phyloP scores from a whole-genome alignment of 305 asterid genomes.

The Fraxinus nigra region DNA sequence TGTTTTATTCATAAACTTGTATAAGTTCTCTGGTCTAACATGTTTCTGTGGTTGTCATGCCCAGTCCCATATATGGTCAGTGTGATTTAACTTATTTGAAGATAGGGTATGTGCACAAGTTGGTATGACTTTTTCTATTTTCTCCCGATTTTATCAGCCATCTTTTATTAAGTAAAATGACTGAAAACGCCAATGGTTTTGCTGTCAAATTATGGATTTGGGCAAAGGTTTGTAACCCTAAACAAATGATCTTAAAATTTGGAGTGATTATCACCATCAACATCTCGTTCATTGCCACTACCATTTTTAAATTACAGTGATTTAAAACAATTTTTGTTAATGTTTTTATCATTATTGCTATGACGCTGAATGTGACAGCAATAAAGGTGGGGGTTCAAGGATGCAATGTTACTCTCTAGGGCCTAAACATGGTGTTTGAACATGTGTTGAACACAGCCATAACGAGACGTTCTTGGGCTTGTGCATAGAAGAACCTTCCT shows the following conservation, averaged over 20 bases:
- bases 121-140: not conserved
- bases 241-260: conserved; percentile 7
- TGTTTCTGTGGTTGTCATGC: not conserved
- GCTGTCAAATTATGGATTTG: not conserved
- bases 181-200: not conserved
- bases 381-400: not conserved
- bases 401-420: not conserved
- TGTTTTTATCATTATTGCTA: not conserved
- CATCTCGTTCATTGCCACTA: conserved; percentile 2
- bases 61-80: not conserved
- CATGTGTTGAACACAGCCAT: conserved; percentile 3
- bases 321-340: not conserved
- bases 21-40: conserved; percentile 3
- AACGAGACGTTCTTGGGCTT: not conserved
- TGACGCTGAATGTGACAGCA: not conserved
- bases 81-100: not conserved
- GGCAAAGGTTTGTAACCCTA: conserved; percentile 6
- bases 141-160: not conserved
- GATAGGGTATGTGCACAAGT: not conserved
- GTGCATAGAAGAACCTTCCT: not conserved
- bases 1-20: conserved; percentile 15
- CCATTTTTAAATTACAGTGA: conserved; percentile 6
- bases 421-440: not conserved
- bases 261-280: conserved; percentile 1
- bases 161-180: conserved; percentile 5